Evolutionary conservation across 306 rosid species (phyloP).

Genomic region (Lathyrus aphaca): DNA sequence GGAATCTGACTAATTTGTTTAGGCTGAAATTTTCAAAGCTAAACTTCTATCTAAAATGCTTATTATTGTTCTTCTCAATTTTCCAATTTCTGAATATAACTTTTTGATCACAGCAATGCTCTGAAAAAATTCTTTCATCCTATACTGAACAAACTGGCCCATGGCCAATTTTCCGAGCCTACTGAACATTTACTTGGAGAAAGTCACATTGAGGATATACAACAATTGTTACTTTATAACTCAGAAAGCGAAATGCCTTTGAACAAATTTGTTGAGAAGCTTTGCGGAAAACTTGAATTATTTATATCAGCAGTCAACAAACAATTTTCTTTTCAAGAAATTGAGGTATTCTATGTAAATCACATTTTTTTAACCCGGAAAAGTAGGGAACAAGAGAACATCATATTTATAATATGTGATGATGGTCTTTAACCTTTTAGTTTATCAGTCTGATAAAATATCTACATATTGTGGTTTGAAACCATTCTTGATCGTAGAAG

Average conservation of each 20-base stretch:
- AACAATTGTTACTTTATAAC: constrained; percentile 51
- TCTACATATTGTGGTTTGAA: constrained; percentile 26
- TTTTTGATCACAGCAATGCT: constrained; percentile 68
- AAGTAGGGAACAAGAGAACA: constrained; percentile 12
- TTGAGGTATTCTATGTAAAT: constrained; percentile 57
- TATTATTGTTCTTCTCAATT: constrained; percentile 8
- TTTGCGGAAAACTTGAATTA: constrained; percentile 66
- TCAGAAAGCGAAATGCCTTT: constrained; percentile 51
- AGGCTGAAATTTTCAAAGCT: constrained; percentile 26
- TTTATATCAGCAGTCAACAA: constrained; percentile 60
- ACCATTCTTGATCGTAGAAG: constrained; percentile 6
- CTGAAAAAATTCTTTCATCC: constrained; percentile 67
- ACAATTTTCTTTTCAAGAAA: constrained; percentile 72
- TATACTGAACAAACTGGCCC: constrained; percentile 52
- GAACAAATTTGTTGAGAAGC: constrained; percentile 59
- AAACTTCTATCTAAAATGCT: constrained; percentile 31
- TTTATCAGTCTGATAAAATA: constrained; percentile 34
- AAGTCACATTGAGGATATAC: constrained; percentile 67
- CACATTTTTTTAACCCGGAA: constrained; percentile 18
- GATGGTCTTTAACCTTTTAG: constrained; percentile 26
- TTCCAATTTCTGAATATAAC: constrained; percentile 37
- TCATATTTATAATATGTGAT: constrained; percentile 22
- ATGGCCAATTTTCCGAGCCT: constrained; percentile 45
- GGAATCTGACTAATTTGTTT: constrained; percentile 17
- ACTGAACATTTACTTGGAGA: constrained; percentile 48